Evolutionary conservation across 2,329 filamentous ascomycete genomes (phyloP).

Genomic region (Ascochyta lentis): DNA sequence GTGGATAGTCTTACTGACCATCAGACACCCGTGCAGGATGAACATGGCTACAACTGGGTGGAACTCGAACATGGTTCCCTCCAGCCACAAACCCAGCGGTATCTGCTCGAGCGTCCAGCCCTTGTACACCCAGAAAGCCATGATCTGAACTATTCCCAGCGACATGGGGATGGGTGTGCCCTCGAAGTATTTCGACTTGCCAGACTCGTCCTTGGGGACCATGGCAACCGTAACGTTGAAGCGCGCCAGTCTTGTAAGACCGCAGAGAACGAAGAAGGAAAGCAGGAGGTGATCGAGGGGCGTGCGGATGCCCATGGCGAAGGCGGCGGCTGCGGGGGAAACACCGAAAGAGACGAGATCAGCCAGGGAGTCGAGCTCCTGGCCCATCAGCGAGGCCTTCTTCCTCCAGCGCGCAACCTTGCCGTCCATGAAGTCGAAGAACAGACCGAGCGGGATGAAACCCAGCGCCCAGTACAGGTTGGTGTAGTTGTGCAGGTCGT

Average conservation of each 20-base stretch:
- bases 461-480: constrained; percentile 83
- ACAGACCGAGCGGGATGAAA: constrained; percentile 84
- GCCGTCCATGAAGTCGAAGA: constrained; percentile 98
- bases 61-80: constrained; percentile 76
- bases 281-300: constrained; percentile 80
- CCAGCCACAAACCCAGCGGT: constrained; percentile 74
- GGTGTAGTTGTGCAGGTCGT: constrained; percentile 64
- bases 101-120: constrained; percentile 80
- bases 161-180: constrained; percentile 95
- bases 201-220: constrained; percentile 87
- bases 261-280: constrained; percentile 91
- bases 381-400: constrained; percentile 97
- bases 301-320: constrained; percentile 87
- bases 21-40: constrained; percentile 85
- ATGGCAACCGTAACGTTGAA: constrained; percentile 96
- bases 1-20: constrained; percentile 94
- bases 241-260: constrained; percentile 88
- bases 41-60: constrained; percentile 85
- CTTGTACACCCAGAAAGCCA: constrained; percentile 87
- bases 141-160: constrained; percentile 77
- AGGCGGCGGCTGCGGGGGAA: constrained; percentile 84
- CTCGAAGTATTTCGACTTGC: constrained; percentile 96
- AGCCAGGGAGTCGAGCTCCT: constrained; percentile 94
- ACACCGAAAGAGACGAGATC: constrained; percentile 97
- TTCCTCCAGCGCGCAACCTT: constrained; percentile 95